phyloP scores from a whole-genome alignment of 192 early-diverging fungal species.

The Spizellomyces sp. region DNA sequence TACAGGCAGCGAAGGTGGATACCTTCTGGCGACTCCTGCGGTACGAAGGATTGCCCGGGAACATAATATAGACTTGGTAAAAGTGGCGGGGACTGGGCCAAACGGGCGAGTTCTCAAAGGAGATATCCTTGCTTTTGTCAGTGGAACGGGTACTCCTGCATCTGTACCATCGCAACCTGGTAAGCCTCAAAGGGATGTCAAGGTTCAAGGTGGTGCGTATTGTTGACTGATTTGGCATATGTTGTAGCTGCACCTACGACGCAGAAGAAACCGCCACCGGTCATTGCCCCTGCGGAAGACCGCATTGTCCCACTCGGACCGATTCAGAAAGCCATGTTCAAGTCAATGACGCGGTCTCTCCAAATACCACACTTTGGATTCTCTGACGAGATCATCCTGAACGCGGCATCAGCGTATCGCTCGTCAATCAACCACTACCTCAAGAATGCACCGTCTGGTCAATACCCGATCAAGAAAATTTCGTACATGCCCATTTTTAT shows the following conservation, averaged over 20 bases:
- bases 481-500: slow-evolving; percentile 95
- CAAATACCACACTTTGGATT: slow-evolving; percentile 94
- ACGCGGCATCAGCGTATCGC: slow-evolving; percentile 67
- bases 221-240: no score
- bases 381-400: slow-evolving; percentile 85
- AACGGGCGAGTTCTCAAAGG: slow-evolving; percentile 89
- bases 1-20: background rate
- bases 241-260: slow-evolving; percentile 22
- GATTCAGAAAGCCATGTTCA: slow-evolving; percentile 97
- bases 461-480: slow-evolving; percentile 66
- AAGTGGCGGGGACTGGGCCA: slow-evolving; percentile 80
- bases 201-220: background rate
- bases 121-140: slow-evolving; percentile 71
- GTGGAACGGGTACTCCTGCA: slow-evolving; percentile 22
- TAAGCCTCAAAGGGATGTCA: background rate
- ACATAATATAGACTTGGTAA: slow-evolving; percentile 70
- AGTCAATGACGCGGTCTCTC: slow-evolving; percentile 89
- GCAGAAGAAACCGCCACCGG: slow-evolving; percentile 29
- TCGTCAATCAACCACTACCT: slow-evolving; percentile 68
- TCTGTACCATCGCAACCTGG: background rate
- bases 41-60: slow-evolving; percentile 86
- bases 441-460: slow-evolving; percentile 37
- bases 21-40: slow-evolving; percentile 81
- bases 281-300: slow-evolving; percentile 50
- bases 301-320: slow-evolving; percentile 66